phyloP scores from a whole-genome alignment of 2,329 filamentous ascomycete genomes.

The Aspergillus fumigatus region DNA sequence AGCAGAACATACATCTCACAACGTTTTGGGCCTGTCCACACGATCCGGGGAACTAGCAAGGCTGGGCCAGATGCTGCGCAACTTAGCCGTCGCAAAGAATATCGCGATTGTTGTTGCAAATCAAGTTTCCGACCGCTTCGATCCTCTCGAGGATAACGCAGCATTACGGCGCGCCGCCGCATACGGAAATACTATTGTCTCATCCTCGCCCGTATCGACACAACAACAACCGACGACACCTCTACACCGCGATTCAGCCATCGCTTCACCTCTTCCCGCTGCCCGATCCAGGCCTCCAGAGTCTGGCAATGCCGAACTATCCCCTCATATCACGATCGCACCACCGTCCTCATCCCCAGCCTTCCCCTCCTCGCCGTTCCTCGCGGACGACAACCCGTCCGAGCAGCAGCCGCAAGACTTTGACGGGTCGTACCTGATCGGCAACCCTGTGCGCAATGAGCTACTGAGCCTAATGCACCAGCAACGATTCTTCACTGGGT shows the following conservation, averaged over 20 bases:
- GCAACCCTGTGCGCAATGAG: constrained; percentile 38
- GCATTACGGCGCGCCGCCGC: constrained; percentile 4
- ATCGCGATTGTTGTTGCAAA: constrained; percentile 90
- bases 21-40: constrained; percentile 58
- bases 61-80: constrained; percentile 67
- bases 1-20: constrained; percentile 60
- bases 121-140: constrained; percentile 88
- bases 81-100: constrained; percentile 67
- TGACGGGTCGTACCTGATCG: constrained; percentile 35
- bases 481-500: constrained; percentile 91
- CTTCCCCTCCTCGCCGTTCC: constrained; percentile 25
- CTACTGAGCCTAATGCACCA: constrained; percentile 79
- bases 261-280: constrained; percentile 17
- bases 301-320: constrained; percentile 12
- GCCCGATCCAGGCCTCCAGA: constrained; percentile 8
- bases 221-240: constrained; percentile 5
- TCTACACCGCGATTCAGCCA: constrained; percentile 12
- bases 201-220: constrained; percentile 10
- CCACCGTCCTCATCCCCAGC: constrained; percentile 23
- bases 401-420: constrained; percentile 13
- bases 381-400: constrained; percentile 22
- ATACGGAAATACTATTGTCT: constrained; percentile 6
- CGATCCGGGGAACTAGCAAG: constrained; percentile 72
- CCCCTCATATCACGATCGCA: constrained; percentile 9
- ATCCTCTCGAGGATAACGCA: constrained; percentile 20